Evolutionary conservation across 176 grass and related monocot genomes (phyloP), one percentile per base, ranked within the genome.

Genomic region (Pontederia paniculata): DNA sequence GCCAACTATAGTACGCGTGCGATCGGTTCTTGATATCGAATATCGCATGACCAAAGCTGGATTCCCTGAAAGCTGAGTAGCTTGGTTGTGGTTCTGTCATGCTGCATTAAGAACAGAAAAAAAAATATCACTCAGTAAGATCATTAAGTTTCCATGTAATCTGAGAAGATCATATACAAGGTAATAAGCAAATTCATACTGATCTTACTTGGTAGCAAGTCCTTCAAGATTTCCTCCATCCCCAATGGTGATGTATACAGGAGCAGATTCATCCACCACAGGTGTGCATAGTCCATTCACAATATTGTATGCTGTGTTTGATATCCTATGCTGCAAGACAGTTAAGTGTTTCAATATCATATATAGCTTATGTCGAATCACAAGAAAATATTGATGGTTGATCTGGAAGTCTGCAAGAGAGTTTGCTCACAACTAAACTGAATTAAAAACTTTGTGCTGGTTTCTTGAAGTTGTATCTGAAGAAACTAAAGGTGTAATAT

Each of bases 41-140:
- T 31, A 89, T 78, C 43, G 91, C 91, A 76, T 96, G 91, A 23
- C 91, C 85, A 55, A 96, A 89, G 74, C 85, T 96, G n/a, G 91
- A 51, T 74, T 96, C 90, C 70, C 90, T 80, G 78, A 86, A 89
- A 53, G 90, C 90, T 8, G 90, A 96, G 73, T 96, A 96, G 54
- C 76, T 76, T 1, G 90, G 90, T 70, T 96, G 90, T 23, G 90
- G 90, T 66, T 71, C 59, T 10, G 82, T 74, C 89, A 89, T 89
- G 75, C 89, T 95, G 75, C 50, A 57, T 55, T 50, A 25, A 31
- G 43, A 16, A 69, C 0, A 54, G 11, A 63, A 19, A 46, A 17
- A 62, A 12, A 47, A 9, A 45, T 4, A 21, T 1, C 3, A 9
- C 19, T 63, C 7, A 23, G 47, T 42, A 48, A 46, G 42, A 23